Evolutionary conservation across 2,329 filamentous ascomycete species (phyloP).

Genomic region (Neofusicoccum parvum): DNA sequence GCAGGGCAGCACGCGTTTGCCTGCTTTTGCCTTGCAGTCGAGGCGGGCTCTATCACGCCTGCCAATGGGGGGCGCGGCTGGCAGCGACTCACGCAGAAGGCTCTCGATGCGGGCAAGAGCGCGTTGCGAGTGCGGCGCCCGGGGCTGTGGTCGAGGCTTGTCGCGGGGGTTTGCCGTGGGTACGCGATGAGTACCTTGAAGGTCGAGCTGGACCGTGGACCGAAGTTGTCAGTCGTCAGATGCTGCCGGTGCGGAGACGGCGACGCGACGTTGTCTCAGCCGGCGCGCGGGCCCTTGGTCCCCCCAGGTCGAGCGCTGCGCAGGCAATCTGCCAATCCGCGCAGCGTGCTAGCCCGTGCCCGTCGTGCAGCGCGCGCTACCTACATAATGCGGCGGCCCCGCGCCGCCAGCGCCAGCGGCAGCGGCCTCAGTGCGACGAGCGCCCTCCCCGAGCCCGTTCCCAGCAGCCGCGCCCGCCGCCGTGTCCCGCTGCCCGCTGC

Average conservation of each 20-base stretch:
- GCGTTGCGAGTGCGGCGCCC: conserved; percentile 15
- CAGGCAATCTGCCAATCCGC: conserved; percentile 5
- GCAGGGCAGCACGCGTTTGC: conserved; percentile 8
- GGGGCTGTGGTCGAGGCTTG: conserved; percentile 15
- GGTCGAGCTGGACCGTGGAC: conserved; percentile 6
- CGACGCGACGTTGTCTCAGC: conserved; percentile 19
- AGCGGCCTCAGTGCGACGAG: no score
- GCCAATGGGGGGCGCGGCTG: conserved; percentile 17
- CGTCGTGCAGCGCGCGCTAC: neutral
- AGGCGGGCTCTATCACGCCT: conserved; percentile 5
- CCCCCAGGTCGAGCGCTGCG: neutral
- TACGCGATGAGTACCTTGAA: conserved; percentile 18
- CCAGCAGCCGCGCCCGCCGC: neutral
- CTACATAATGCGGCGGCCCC: neutral
- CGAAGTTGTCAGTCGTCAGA: conserved; percentile 15
- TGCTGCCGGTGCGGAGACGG: conserved; percentile 19
- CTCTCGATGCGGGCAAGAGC: conserved; percentile 10
- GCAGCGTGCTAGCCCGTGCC: neutral
- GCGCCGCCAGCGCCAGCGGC: no score
- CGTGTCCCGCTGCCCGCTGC: neutral
- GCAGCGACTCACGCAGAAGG: conserved; percentile 17
- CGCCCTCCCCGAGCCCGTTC: neutral
- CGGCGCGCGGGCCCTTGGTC: conserved; percentile 6
- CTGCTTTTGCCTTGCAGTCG: conserved; percentile 20
- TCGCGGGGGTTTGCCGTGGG: conserved; percentile 17